Evolutionary conservation across 2,329 filamentous ascomycete genomes (phyloP).

Genomic region (Seiridium cupressi): DNA sequence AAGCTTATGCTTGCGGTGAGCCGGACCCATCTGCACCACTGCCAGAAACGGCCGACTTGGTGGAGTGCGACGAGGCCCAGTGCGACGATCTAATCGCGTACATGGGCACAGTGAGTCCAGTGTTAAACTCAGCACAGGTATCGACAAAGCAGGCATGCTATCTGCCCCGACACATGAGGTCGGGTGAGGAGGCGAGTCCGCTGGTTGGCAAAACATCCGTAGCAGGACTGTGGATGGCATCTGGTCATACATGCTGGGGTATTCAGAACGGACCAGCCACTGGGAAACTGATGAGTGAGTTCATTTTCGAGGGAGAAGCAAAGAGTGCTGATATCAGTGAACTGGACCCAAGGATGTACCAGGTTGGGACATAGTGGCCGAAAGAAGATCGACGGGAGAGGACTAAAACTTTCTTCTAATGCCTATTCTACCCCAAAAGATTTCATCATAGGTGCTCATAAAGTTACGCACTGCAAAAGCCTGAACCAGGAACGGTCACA

Average conservation of each 20-base stretch:
- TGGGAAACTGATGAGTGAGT: conserved; percentile 76
- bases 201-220: conserved; percentile 74
- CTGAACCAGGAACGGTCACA: no score
- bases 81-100: conserved; percentile 88
- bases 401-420: no score
- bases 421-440: no score
- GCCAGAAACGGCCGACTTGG: conserved; percentile 72
- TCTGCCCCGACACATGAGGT: conserved; percentile 70
- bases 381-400: not conserved
- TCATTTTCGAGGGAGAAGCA: conserved; percentile 70
- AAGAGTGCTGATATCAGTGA: conserved; percentile 65
- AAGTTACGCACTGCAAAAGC: no score
- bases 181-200: conserved; percentile 63
- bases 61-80: conserved; percentile 70
- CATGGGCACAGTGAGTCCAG: conserved; percentile 62
- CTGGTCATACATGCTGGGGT: conserved; percentile 96
- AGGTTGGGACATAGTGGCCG: conserved; percentile 36
- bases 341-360: conserved; percentile 66
- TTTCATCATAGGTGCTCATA: no score
- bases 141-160: conserved; percentile 88
- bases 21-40: conserved; percentile 75
- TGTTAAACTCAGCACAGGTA: conserved; percentile 67
- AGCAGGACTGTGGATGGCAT: conserved; percentile 74
- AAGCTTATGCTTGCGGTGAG: conserved; percentile 94
- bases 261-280: conserved; percentile 95